phyloP scores from a whole-genome alignment of 225 moss, liverwort and hornwort species.

The Neckera pumila region DNA sequence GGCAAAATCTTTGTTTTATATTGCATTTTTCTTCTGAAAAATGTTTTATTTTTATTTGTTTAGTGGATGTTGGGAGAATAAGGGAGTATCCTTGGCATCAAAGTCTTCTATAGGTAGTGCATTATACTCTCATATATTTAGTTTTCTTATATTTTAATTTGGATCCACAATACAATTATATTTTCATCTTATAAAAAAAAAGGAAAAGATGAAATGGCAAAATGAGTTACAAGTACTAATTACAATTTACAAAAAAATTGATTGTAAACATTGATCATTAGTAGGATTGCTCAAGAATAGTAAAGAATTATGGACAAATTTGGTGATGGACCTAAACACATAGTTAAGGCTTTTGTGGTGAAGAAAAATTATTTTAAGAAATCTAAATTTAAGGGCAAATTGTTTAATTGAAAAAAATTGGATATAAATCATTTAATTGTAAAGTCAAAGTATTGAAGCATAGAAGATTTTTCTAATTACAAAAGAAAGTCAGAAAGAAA shows the following conservation, averaged over 20 bases:
- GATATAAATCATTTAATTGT: background rate
- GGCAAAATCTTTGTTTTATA: too few species aligned
- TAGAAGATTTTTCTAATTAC: background rate
- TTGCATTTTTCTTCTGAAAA: background rate
- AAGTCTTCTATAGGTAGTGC: background rate
- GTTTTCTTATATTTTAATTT: background rate
- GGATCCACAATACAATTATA: background rate
- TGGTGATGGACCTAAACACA: background rate
- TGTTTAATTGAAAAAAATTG: too few species aligned
- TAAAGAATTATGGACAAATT: too few species aligned
- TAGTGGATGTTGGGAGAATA: background rate
- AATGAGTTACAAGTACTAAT: background rate
- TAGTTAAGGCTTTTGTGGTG: background rate
- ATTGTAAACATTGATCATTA: background rate
- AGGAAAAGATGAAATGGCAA: background rate
- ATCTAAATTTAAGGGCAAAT: background rate
- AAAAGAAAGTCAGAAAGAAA: rapidly evolving
- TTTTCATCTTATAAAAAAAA: background rate
- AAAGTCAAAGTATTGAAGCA: too few species aligned
- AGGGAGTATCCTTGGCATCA: background rate
- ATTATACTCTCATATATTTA: background rate
- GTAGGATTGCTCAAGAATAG: rapidly evolving
- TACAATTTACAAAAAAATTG: background rate
- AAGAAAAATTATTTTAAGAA: background rate
- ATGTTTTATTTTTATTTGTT: background rate